Conservation (phyloP, 768 basidiomycete genomes). For the Leccinum incarnatum region DNA sequence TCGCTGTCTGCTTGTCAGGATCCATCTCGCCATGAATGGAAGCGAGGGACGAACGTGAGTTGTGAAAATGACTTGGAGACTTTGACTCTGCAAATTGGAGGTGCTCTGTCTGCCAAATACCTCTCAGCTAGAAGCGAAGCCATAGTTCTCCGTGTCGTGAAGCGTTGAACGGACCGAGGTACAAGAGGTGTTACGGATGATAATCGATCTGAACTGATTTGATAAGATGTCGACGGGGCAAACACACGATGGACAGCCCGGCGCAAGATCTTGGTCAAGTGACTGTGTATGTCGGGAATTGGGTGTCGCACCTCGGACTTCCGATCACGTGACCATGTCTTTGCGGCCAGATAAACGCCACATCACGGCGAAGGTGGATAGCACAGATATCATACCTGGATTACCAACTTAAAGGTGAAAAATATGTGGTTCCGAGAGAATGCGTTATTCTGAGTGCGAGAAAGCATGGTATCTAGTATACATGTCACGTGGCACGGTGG, state of each 20-base stretch:
- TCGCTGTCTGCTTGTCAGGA: constrained; percentile 40
- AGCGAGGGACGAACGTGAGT: constrained; percentile 46
- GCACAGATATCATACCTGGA: too few relatives aligned
- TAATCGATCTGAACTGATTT: too few relatives aligned
- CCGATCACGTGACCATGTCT: not conserved
- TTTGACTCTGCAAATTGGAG: constrained; percentile 74
- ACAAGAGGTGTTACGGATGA: not conserved
- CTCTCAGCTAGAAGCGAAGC: constrained; percentile 45
- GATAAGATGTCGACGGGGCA: too few relatives aligned
- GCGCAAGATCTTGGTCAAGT: constrained; percentile 9
- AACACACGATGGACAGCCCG: not conserved
- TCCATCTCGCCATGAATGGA: not conserved
- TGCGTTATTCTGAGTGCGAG: not conserved
- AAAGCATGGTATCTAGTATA: not conserved
- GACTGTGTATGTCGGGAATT: constrained; percentile 5
- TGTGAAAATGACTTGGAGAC: constrained; percentile 67
- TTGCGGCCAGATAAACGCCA: too few relatives aligned
- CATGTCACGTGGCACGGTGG: not conserved
- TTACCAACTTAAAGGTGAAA: too few relatives aligned
- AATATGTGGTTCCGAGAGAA: too few relatives aligned
- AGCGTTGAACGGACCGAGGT: not conserved
- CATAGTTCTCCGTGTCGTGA: constrained; percentile 27
- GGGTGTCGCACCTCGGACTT: constrained; percentile 7
- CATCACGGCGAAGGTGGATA: too few relatives aligned
- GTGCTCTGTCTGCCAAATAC: constrained; percentile 70